A percentile compares a stretch with the other conserved stretches of the same genome.
These are phyloP conservation scores for Populus pruinosa DNA, from an alignment of 345 rosid genomes.

Conservation along the genomic window DNA sequence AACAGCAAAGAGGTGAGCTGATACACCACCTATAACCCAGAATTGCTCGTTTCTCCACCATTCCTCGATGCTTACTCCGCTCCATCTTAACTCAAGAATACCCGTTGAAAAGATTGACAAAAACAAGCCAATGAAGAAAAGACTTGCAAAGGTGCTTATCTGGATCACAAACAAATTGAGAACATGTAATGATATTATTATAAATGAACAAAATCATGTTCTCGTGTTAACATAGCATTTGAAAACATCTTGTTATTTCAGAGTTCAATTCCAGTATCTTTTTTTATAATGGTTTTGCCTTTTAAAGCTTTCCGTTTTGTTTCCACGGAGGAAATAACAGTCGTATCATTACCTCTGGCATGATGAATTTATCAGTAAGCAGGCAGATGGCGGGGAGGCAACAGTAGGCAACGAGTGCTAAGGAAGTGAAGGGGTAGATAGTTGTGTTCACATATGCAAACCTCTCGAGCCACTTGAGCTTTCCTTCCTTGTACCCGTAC, in stretches of 20 bases:
- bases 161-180: slow-evolving; percentile 26
- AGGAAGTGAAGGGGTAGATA: slow-evolving; percentile 87
- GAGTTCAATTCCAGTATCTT: not conserved
- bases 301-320: not conserved
- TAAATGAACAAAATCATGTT: not conserved
- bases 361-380: slow-evolving; percentile 94
- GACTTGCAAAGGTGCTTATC: slow-evolving; percentile 95
- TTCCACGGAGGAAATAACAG: not conserved
- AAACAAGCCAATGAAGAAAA: slow-evolving; percentile 82
- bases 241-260: not conserved
- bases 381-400: slow-evolving; percentile 86
- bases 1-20: slow-evolving; percentile 92
- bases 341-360: slow-evolving; percentile 69
- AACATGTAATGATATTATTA: not conserved
- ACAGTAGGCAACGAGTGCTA: slow-evolving; percentile 92
- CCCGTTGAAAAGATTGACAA: slow-evolving; percentile 77
- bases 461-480: slow-evolving; percentile 91
- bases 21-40: slow-evolving; percentile 95
- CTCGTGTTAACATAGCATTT: not conserved
- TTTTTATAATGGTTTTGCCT: not conserved
- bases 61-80: slow-evolving; percentile 97
- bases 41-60: slow-evolving; percentile 99
- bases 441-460: slow-evolving; percentile 91
- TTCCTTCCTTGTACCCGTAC: slow-evolving; percentile 92
- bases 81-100: slow-evolving; percentile 89